Conservation (phyloP, 2,329 filamentous ascomycete species). For the Aureobasidium sp. region DNA sequence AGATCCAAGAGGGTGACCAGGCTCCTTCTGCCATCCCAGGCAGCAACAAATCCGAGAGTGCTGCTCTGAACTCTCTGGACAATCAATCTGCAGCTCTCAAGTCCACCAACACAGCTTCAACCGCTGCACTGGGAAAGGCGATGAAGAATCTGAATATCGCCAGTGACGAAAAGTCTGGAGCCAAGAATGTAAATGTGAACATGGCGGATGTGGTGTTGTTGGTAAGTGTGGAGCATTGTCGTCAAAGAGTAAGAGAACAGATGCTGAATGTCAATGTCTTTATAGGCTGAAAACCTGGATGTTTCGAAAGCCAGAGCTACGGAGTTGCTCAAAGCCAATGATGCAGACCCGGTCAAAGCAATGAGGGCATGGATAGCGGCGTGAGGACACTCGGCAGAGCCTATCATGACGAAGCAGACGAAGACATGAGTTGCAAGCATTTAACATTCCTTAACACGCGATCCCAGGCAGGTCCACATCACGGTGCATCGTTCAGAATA, state of each 20-base stretch:
- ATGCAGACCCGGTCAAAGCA: conserved; percentile 62
- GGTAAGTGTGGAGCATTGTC: conserved; percentile 40
- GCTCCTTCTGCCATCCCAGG: conserved; percentile 46
- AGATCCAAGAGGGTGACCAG: conserved; percentile 54
- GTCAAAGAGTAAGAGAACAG: too few relatives aligned
- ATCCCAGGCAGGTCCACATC: too few relatives aligned
- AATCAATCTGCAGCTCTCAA: conserved; percentile 35
- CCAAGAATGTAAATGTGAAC: conserved; percentile 61
- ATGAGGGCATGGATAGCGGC: conserved; percentile 53
- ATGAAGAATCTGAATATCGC: conserved; percentile 54
- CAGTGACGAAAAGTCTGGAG: not conserved
- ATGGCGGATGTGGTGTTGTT: conserved; percentile 62
- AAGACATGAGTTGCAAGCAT: not conserved
- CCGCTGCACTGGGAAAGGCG: conserved; percentile 63
- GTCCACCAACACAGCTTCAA: conserved; percentile 55
- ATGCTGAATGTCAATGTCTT: conserved; percentile 16
- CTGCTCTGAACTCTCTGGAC: conserved; percentile 65
- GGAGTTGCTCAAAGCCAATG: conserved; percentile 64
- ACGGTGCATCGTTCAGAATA: not conserved
- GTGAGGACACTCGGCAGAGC: not conserved
- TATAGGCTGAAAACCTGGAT: conserved; percentile 64
- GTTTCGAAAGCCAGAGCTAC: conserved; percentile 65
- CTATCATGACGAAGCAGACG: not conserved
- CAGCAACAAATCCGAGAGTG: conserved; percentile 69
- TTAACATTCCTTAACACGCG: not conserved